phyloP scores from a whole-genome alignment of 2,329 filamentous ascomycete genomes.

The Simplicillium aogashimaense region DNA sequence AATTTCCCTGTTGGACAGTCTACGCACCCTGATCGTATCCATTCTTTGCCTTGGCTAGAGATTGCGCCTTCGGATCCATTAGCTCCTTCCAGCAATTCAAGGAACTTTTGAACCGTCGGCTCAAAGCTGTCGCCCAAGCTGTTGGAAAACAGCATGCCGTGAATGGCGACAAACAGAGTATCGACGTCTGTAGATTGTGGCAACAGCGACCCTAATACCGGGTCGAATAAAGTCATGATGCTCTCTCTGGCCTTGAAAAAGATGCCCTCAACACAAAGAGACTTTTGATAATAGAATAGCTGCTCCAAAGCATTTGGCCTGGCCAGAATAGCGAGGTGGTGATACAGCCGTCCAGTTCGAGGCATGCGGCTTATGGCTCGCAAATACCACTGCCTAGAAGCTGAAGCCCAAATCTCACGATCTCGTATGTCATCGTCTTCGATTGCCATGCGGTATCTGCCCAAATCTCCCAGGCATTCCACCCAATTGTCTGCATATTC shows the following conservation, averaged over 20 bases:
- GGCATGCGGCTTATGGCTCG: conserved; percentile 72
- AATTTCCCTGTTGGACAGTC: neutral
- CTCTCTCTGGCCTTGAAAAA: conserved; percentile 61
- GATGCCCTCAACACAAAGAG: conserved; percentile 56
- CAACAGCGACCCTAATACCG: conserved; percentile 32
- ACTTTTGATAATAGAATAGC: conserved; percentile 62
- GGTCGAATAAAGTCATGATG: conserved; percentile 59
- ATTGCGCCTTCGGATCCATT: conserved; percentile 39
- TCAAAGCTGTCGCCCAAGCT: conserved; percentile 36
- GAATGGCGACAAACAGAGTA: conserved; percentile 49
- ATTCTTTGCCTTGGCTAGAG: conserved; percentile 34
- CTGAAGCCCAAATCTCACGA: conserved; percentile 70
- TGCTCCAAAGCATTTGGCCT: conserved; percentile 61
- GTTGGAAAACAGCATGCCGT: conserved; percentile 53
- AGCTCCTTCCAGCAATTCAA: conserved; percentile 28
- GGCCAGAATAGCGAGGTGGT: conserved; percentile 76
- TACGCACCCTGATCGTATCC: conserved; percentile 37
- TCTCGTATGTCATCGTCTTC: conserved; percentile 71
- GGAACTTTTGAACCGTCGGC: conserved; percentile 35
- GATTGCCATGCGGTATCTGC: conserved; percentile 79
- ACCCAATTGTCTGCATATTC: conserved; percentile 85
- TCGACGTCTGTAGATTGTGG: conserved; percentile 34
- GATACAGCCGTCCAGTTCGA: conserved; percentile 68
- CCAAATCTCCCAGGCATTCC: conserved; percentile 81
- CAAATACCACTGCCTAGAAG: conserved; percentile 76